These are phyloP conservation scores for Pythium sukuiense DNA, from an alignment of 352 stramenopile genomes.

Conservation along the genomic window DNA sequence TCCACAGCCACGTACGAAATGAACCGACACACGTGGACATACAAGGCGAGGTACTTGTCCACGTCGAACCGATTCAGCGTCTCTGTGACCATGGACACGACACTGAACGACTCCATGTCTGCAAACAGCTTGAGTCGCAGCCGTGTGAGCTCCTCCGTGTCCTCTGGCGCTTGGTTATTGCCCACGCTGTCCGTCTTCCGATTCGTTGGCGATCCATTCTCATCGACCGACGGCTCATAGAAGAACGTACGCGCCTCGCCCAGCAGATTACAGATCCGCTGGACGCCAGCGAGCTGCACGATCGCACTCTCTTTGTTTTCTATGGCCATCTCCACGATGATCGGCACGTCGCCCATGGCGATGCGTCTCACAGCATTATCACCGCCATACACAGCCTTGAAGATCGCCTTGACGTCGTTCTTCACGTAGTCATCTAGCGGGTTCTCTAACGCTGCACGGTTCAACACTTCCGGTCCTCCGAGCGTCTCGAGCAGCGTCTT, in stretches of 20 bases:
- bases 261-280: slow-evolving; percentile 55
- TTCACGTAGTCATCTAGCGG: slow-evolving; percentile 72
- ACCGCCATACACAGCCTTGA: slow-evolving; percentile 62
- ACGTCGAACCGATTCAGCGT: slow-evolving; percentile 55
- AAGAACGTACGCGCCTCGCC: slow-evolving; percentile 31
- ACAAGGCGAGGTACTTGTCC: slow-evolving; percentile 51
- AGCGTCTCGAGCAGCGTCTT: slow-evolving; percentile 43
- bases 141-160: slow-evolving; percentile 2
- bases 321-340: slow-evolving; percentile 62
- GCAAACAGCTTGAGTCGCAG: slow-evolving; percentile 33
- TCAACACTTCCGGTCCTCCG: slow-evolving; percentile 45
- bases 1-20: slow-evolving; percentile 57
- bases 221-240: slow-evolving; percentile 21
- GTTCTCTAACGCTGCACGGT: slow-evolving; percentile 54
- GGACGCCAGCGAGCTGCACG: slow-evolving; percentile 55
- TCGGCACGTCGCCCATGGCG: slow-evolving; percentile 46
- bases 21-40: slow-evolving; percentile 62
- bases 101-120: slow-evolving; percentile 45
- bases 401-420: slow-evolving; percentile 76
- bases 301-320: slow-evolving; percentile 61
- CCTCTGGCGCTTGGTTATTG: slow-evolving; percentile 2
- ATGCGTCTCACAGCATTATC: slow-evolving; percentile 72
- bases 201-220: background rate
- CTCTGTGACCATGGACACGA: slow-evolving; percentile 38
- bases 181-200: background rate